Conservation (phyloP, 73 alveolate genomes). For the Blepharisma stoltei region DNA sequence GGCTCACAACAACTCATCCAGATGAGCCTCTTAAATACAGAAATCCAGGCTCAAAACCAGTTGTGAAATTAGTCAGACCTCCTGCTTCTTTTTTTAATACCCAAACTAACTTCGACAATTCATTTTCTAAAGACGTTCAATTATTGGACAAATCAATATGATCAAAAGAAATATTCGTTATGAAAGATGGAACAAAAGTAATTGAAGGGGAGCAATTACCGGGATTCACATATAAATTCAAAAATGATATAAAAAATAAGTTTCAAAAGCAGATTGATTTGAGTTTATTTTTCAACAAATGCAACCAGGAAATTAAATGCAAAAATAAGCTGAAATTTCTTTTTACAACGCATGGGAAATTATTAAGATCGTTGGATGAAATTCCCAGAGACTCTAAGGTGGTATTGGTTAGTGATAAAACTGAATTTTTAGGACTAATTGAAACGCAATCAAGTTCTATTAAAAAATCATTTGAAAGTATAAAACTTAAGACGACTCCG, state of each 20-base stretch:
- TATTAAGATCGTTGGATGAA: neutral
- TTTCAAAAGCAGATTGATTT: neutral
- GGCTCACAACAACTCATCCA: slow-evolving; percentile 12
- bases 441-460: neutral
- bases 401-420: neutral
- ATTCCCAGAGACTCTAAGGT: neutral
- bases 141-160: neutral
- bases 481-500: neutral
- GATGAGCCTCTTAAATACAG: slow-evolving; percentile 2
- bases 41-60: neutral
- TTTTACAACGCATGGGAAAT: neutral
- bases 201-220: neutral
- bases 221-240: neutral
- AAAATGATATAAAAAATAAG: neutral
- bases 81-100: neutral
- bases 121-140: neutral
- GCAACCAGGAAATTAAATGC: neutral
- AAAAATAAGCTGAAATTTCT: neutral
- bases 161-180: slow-evolving; percentile 12
- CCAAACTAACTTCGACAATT: neutral
- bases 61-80: neutral
- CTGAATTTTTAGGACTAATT: neutral
- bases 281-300: neutral
- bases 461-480: neutral
- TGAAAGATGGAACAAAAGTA: neutral